Percentiles rank a stretch among this genome's conserved stretches.
phyloP scores from a whole-genome alignment of 2,329 filamentous ascomycete species.

The Cladosporium phlei region DNA sequence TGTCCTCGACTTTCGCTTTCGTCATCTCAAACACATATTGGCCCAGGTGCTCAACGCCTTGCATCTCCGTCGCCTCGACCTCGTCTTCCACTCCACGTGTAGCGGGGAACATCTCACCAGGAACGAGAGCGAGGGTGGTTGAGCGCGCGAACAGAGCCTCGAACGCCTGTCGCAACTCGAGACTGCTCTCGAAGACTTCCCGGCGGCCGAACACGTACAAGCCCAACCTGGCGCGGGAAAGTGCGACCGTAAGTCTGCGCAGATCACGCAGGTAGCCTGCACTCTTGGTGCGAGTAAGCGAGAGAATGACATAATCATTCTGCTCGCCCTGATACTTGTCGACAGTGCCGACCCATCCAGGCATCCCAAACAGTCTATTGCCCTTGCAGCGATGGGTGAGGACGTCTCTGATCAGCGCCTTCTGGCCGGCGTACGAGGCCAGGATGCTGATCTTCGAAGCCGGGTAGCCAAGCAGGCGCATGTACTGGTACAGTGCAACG shows the following conservation, averaged over 20 bases:
- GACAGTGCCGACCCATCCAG: slow-evolving; percentile 85
- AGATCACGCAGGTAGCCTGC: slow-evolving; percentile 93
- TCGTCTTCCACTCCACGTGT: slow-evolving; percentile 48
- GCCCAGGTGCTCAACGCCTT: slow-evolving; percentile 86
- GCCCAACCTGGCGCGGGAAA: slow-evolving; percentile 86
- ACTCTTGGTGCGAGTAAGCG: slow-evolving; percentile 78
- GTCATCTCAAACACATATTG: slow-evolving; percentile 98
- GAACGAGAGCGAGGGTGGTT: slow-evolving; percentile 69
- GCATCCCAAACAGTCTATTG: slow-evolving; percentile 81
- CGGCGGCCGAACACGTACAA: slow-evolving; percentile 88
- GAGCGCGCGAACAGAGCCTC: slow-evolving; percentile 64
- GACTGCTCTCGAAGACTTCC: slow-evolving; percentile 81
- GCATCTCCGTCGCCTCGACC: slow-evolving; percentile 68
- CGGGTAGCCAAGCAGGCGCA: slow-evolving; percentile 91
- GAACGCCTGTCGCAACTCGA: slow-evolving; percentile 84
- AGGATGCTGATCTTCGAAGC: slow-evolving; percentile 79
- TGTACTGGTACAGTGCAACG: slow-evolving; percentile 93
- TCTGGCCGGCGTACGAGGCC: slow-evolving; percentile 89
- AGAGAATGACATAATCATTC: slow-evolving; percentile 96
- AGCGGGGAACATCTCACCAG: slow-evolving; percentile 80
- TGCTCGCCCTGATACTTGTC: slow-evolving; percentile 99
- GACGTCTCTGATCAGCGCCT: slow-evolving; percentile 82
- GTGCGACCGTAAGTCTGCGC: slow-evolving; percentile 85
- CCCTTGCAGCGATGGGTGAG: slow-evolving; percentile 75
- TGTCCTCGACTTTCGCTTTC: slow-evolving; percentile 58